phyloP scores from a whole-genome alignment of 257 asterid species.

The Solanum rostratum region DNA sequence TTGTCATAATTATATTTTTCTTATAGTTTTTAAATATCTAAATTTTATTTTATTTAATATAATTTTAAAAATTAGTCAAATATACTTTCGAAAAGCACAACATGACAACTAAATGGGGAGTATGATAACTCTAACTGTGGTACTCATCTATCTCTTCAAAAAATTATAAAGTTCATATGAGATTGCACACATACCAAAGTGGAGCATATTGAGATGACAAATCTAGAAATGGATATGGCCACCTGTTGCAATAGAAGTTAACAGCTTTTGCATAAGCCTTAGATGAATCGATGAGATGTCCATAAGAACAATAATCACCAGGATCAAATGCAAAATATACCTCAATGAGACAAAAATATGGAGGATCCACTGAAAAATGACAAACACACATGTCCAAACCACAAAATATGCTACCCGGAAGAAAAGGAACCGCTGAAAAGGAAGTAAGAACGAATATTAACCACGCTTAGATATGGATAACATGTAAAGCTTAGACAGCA shows the following conservation, averaged over 20 bases:
- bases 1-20: too few relatives aligned
- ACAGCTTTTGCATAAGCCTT: not conserved
- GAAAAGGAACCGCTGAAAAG: constrained; percentile 71
- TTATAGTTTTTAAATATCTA: too few relatives aligned
- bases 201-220: constrained; percentile 69
- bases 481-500: not conserved
- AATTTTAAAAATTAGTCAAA: too few relatives aligned
- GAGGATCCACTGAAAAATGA: constrained; percentile 82
- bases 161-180: not conserved
- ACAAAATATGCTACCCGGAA: constrained; percentile 73
- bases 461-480: not conserved
- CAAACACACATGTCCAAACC: constrained; percentile 50
- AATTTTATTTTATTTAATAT: too few relatives aligned
- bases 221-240: constrained; percentile 73
- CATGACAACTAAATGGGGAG: too few relatives aligned
- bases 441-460: constrained; percentile 1
- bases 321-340: constrained; percentile 17
- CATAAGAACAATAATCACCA: not conserved
- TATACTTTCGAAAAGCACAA: too few relatives aligned
- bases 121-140: not conserved
- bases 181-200: not conserved
- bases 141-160: not conserved
- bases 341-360: constrained; percentile 54
- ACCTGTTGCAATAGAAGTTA: constrained; percentile 26
- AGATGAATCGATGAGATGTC: not conserved